Conservation (phyloP, 805 yeast species). For the Metschnikowia sp. region DNA sequence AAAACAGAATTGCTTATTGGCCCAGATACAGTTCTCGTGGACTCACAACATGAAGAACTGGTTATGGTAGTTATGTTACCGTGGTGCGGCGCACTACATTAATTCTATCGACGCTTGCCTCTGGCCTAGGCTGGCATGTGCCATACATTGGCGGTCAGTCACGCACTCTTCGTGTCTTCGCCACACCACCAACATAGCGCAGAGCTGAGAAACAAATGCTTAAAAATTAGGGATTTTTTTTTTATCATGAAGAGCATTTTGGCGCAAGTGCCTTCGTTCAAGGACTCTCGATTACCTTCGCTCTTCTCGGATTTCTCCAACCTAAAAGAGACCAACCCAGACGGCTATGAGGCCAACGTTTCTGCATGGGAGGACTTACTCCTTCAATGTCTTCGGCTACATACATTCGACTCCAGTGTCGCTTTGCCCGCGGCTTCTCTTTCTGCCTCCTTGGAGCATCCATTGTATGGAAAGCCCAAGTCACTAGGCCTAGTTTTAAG, state of each 20-base stretch:
- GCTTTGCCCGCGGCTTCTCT: constrained; percentile 20
- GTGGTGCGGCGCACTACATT: too few relatives aligned
- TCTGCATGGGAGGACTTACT: constrained; percentile 34
- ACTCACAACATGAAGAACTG: too few relatives aligned
- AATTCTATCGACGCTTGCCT: too few relatives aligned
- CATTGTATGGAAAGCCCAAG: constrained; percentile 30
- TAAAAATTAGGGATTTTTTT: background rate
- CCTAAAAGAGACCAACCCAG: constrained; percentile 33
- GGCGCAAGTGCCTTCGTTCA: constrained; percentile 20
- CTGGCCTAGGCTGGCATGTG: too few relatives aligned
- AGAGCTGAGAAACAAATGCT: too few relatives aligned
- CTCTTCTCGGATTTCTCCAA: constrained; percentile 34
- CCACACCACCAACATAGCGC: too few relatives aligned
- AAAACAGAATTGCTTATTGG: too few relatives aligned
- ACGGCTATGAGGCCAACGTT: constrained; percentile 42
- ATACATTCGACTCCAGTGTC: constrained; percentile 17
- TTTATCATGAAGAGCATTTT: constrained; percentile 4
- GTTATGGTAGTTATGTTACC: too few relatives aligned
- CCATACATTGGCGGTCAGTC: too few relatives aligned
- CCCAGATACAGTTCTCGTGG: too few relatives aligned
- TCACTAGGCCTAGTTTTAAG: constrained; percentile 23
- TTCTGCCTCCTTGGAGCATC: constrained; percentile 4
- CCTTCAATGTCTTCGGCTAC: constrained; percentile 9
- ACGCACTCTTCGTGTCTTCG: too few relatives aligned
- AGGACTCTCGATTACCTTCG: constrained; percentile 29